Evolutionary conservation across 2,329 filamentous ascomycete species (phyloP).

Genomic region (Chlorencoelia australis): DNA sequence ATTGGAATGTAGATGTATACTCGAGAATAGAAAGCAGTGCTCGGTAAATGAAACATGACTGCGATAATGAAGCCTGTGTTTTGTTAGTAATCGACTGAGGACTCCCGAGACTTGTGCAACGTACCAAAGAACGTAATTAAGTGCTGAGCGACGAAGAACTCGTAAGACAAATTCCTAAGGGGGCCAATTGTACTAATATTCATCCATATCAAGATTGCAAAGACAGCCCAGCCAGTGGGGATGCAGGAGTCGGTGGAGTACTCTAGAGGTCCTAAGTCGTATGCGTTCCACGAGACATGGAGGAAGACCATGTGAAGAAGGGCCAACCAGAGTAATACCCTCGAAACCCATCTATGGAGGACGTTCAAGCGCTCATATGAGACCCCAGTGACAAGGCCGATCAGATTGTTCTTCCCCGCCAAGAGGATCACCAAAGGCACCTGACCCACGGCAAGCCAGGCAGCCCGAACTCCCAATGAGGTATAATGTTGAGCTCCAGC

Average conservation of each 20-base stretch:
- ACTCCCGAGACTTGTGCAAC: no score
- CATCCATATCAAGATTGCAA: conserved; percentile 57
- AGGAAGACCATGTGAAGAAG: conserved; percentile 26
- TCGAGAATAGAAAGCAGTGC: conserved; percentile 24
- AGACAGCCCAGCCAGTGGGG: conserved; percentile 49
- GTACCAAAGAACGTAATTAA: conserved; percentile 41
- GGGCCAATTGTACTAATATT: conserved; percentile 53
- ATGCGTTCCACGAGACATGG: conserved; percentile 19
- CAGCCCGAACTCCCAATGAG: conserved; percentile 48
- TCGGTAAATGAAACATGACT: conserved; percentile 27
- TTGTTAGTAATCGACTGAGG: no score
- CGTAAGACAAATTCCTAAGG: conserved; percentile 54
- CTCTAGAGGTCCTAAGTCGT: conserved; percentile 17
- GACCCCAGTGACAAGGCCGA: conserved; percentile 49
- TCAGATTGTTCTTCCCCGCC: conserved; percentile 47
- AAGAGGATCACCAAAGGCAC: conserved; percentile 54
- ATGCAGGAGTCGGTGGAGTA: conserved; percentile 23
- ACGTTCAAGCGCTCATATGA: conserved; percentile 64
- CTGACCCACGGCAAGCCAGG: conserved; percentile 55
- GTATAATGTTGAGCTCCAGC: conserved; percentile 19
- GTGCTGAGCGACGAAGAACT: conserved; percentile 61
- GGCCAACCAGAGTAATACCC: conserved; percentile 57
- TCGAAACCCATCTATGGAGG: conserved; percentile 61
- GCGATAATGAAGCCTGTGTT: conserved; percentile 29
- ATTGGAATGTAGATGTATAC: conserved; percentile 23